Conservation (phyloP, 768 basidiomycete species). For the Pleurotus ostreatus region DNA sequence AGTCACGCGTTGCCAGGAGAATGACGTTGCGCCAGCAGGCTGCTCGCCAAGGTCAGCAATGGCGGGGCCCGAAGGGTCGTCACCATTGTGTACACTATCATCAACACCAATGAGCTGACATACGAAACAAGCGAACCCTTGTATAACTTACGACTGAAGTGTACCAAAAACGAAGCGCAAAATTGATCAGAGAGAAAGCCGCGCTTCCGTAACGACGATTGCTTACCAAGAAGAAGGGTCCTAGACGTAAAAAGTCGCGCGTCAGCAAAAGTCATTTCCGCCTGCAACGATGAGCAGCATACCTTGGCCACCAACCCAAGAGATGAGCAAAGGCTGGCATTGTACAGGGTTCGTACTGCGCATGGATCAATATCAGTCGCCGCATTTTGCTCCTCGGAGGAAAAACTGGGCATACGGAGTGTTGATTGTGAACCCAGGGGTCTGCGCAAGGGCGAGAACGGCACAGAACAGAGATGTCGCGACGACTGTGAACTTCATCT, state of each 20-base stretch:
- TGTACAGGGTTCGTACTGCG: slow-evolving; percentile 42
- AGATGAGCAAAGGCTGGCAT: slow-evolving; percentile 54
- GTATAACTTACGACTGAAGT: slow-evolving; percentile 1
- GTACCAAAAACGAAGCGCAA: background rate
- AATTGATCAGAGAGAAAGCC: slow-evolving; percentile 4
- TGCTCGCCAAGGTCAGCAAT: slow-evolving; percentile 43
- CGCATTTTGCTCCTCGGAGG: background rate
- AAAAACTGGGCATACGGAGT: slow-evolving; percentile 58
- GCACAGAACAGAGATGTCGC: slow-evolving; percentile 36
- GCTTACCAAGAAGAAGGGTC: slow-evolving; percentile 64
- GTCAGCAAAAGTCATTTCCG: background rate
- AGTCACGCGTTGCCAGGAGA: slow-evolving; percentile 54
- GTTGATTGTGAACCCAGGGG: slow-evolving; percentile 51
- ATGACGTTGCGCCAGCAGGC: slow-evolving; percentile 24
- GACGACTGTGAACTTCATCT: slow-evolving; percentile 25
- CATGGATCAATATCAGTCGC: background rate
- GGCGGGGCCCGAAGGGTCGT: slow-evolving; percentile 36
- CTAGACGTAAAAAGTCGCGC: slow-evolving; percentile 27
- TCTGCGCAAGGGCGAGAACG: slow-evolving; percentile 27
- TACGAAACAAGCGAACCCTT: background rate
- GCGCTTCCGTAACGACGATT: background rate
- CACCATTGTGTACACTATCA: slow-evolving; percentile 52
- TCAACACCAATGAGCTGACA: background rate
- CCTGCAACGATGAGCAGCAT: slow-evolving; percentile 19
- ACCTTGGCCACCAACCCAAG: slow-evolving; percentile 58